Percentiles rank a stretch among this genome's conserved stretches.
phyloP scores from a whole-genome alignment of 805 yeast species.

The Ogataea thermomethanolica region DNA sequence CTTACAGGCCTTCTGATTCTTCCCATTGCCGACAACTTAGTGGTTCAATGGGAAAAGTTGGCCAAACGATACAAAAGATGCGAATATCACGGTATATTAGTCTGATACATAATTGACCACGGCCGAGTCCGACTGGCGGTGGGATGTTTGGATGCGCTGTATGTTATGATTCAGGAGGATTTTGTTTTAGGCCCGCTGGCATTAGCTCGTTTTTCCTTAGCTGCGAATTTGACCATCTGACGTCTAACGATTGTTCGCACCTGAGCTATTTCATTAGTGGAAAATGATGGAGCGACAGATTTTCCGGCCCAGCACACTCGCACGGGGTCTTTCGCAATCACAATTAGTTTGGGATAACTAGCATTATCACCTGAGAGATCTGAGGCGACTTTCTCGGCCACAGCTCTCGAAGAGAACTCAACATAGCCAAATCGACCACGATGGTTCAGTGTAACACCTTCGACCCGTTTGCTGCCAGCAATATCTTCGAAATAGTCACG shows the following conservation, averaged over 20 bases:
- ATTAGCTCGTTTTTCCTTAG: constrained; percentile 25
- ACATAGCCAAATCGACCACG: constrained; percentile 63
- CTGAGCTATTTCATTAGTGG: constrained; percentile 44
- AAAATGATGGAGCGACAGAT: constrained; percentile 34
- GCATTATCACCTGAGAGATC: constrained; percentile 12
- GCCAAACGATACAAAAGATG: constrained; percentile 49
- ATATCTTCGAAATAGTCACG: constrained; percentile 44
- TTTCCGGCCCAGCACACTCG: constrained; percentile 56
- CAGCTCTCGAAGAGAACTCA: constrained; percentile 43
- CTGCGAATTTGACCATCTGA: constrained; percentile 51
- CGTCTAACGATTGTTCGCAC: constrained; percentile 48
- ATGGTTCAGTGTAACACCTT: constrained; percentile 50
- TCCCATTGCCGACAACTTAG: constrained; percentile 69
- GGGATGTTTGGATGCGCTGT: too few relatives aligned
- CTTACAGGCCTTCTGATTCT: constrained; percentile 69
- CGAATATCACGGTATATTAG: constrained; percentile 76
- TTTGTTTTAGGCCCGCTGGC: too few relatives aligned
- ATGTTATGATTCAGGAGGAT: too few relatives aligned
- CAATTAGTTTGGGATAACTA: constrained; percentile 31
- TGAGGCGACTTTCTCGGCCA: constrained; percentile 47
- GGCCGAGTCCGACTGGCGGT: too few relatives aligned
- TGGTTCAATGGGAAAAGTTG: constrained; percentile 87
- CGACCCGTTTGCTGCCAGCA: constrained; percentile 29
- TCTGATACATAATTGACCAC: constrained; percentile 32
- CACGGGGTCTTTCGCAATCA: constrained; percentile 41